phyloP scores from a whole-genome alignment of 768 basidiomycete species.

The Xerocomellus amylosporus region DNA sequence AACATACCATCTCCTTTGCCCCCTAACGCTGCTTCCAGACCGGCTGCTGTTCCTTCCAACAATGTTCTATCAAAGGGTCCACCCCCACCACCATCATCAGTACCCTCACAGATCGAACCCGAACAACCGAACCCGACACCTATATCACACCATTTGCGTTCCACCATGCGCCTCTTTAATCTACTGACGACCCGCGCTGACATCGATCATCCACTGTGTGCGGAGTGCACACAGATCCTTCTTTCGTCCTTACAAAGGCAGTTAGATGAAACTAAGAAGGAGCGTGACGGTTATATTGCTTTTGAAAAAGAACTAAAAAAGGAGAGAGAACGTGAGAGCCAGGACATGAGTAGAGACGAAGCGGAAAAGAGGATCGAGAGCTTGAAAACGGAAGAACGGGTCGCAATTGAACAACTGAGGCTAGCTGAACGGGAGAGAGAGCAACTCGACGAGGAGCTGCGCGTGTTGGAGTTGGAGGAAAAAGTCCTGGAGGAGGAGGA shows the following conservation, averaged over 20 bases:
- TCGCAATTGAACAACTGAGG: constrained; percentile 72
- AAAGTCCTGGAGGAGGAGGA: constrained; percentile 78
- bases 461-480: constrained; percentile 72
- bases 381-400: constrained; percentile 63
- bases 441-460: constrained; percentile 71
- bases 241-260: constrained; percentile 72
- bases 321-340: constrained; percentile 71
- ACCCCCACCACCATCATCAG: constrained; percentile 23
- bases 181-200: constrained; percentile 73
- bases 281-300: constrained; percentile 89
- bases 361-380: constrained; percentile 71
- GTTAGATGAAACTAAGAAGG: constrained; percentile 86
- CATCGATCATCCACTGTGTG: constrained; percentile 91
- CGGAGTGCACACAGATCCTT: constrained; percentile 87
- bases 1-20: constrained; percentile 60
- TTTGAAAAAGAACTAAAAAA: constrained; percentile 87
- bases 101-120: constrained; percentile 42
- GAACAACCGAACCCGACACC: constrained; percentile 66
- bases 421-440: constrained; percentile 74
- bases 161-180: constrained; percentile 72
- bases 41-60: constrained; percentile 38
- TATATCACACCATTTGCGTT: constrained; percentile 73
- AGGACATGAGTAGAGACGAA: constrained; percentile 59
- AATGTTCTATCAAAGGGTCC: constrained; percentile 25
- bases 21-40: constrained; percentile 43